These are phyloP conservation scores for Cercospora berteroae DNA, from an alignment of 2,329 filamentous ascomycete species.

Conservation along the genomic window DNA sequence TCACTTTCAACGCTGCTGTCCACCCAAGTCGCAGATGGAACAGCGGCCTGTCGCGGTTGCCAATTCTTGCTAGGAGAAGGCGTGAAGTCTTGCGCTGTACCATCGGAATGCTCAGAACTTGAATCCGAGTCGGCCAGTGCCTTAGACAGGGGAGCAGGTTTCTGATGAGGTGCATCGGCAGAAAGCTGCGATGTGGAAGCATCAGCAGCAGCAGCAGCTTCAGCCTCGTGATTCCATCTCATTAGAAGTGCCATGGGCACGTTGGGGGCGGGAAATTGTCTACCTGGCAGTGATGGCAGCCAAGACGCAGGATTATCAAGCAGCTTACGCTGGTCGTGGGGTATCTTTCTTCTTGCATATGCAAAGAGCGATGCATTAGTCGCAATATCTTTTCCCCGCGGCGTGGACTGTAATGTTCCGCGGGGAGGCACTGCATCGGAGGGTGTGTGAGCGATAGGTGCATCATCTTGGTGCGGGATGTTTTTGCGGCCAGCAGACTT, in stretches of 20 bases:
- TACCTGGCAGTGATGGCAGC: slow-evolving; percentile 39
- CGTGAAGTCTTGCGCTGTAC: background rate
- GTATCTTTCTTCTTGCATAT: slow-evolving; percentile 35
- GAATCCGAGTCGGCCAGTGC: background rate
- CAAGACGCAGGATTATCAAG: slow-evolving; percentile 47
- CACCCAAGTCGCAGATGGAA: background rate
- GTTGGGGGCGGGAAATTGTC: slow-evolving; percentile 39
- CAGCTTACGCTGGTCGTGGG: slow-evolving; percentile 51
- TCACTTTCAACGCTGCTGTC: slow-evolving; percentile 5
- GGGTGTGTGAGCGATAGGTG: background rate
- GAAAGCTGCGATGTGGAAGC: background rate
- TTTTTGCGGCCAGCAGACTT: background rate
- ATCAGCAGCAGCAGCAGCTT: background rate
- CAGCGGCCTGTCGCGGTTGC: background rate
- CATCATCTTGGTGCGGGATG: background rate
- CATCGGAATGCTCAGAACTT: slow-evolving; percentile 1
- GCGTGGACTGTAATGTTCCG: too few relatives aligned
- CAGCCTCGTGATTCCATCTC: slow-evolving; percentile 26
- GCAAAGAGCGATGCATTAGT: background rate
- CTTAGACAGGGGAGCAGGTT: background rate
- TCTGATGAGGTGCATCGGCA: background rate
- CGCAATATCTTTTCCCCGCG: background rate
- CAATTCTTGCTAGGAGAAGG: slow-evolving; percentile 11
- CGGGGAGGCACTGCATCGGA: background rate
- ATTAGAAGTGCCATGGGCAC: slow-evolving; percentile 40